phyloP scores from a whole-genome alignment of 257 asterid species.

The Nicotiana otophora region DNA sequence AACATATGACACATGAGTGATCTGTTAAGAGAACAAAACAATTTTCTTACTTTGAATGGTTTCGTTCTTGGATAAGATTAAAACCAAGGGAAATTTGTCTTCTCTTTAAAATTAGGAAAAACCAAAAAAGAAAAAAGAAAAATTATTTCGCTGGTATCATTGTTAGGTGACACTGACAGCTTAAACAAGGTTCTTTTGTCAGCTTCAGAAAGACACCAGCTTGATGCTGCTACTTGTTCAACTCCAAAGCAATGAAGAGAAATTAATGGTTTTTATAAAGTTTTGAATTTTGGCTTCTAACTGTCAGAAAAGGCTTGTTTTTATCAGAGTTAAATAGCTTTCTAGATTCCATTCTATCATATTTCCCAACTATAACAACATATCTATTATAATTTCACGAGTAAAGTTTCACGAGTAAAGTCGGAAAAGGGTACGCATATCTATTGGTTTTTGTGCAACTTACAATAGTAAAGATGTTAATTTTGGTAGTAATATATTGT shows the following conservation, averaged over 20 bases:
- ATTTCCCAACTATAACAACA: no score
- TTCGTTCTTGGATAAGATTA: background rate
- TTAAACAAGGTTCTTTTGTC: background rate
- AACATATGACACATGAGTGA: no score
- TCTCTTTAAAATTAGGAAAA: no score
- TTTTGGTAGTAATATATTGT: no score
- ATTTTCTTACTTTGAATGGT: background rate
- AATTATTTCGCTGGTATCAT: background rate
- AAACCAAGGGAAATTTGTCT: background rate
- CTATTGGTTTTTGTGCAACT: no score
- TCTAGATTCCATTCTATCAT: no score
- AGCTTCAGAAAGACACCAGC: background rate
- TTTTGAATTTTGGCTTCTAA: background rate
- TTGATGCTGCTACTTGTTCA: background rate
- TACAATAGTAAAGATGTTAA: no score
- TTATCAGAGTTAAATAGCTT: background rate
- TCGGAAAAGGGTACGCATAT: no score
- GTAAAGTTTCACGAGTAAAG: no score
- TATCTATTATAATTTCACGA: no score
- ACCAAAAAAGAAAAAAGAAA: no score
- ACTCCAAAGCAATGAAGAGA: background rate
- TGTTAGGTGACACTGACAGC: background rate
- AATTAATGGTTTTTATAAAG: background rate
- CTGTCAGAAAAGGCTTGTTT: conserved; percentile 1
- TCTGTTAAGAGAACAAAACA: no score